phyloP scores from a whole-genome alignment of 441 rosid genomes.

The Pelargonium australe region DNA sequence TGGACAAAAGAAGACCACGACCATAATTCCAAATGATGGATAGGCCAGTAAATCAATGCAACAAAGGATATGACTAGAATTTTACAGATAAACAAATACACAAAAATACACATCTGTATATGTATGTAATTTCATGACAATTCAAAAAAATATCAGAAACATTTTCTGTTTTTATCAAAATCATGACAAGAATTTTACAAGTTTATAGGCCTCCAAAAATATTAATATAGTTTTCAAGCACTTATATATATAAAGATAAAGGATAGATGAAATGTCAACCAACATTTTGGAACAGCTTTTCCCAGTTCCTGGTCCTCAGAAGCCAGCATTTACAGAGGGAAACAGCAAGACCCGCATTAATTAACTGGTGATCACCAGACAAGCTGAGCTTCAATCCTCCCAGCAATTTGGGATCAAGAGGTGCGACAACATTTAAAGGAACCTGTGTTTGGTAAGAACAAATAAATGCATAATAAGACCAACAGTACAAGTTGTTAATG shows the following conservation, averaged over 20 bases:
- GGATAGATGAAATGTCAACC: neutral
- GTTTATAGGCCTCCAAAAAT: neutral
- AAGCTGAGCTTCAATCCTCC: conserved; percentile 1
- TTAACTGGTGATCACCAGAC: conserved; percentile 1
- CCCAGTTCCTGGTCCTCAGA: neutral
- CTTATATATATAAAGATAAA: neutral
- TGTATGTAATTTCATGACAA: too few relatives aligned
- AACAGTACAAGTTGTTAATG: neutral
- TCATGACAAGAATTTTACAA: too few relatives aligned
- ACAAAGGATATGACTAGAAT: too few relatives aligned
- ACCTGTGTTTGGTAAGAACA: conserved; percentile 39
- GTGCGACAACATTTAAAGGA: conserved; percentile 53
- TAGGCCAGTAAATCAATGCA: too few relatives aligned
- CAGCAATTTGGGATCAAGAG: conserved; percentile 30
- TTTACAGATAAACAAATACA: too few relatives aligned
- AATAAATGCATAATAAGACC: neutral
- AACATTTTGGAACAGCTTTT: conserved; percentile 4
- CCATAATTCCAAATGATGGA: neutral
- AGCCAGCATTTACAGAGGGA: conserved; percentile 6
- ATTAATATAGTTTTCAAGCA: neutral
- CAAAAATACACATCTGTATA: too few relatives aligned
- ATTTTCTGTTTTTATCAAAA: too few relatives aligned
- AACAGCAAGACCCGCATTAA: neutral
- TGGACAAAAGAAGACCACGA: neutral
- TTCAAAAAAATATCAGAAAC: too few relatives aligned